Evolutionary conservation across 768 basidiomycete species (phyloP), one percentile per base, ranked within the genome.

Genomic region (Lentinula boryana): DNA sequence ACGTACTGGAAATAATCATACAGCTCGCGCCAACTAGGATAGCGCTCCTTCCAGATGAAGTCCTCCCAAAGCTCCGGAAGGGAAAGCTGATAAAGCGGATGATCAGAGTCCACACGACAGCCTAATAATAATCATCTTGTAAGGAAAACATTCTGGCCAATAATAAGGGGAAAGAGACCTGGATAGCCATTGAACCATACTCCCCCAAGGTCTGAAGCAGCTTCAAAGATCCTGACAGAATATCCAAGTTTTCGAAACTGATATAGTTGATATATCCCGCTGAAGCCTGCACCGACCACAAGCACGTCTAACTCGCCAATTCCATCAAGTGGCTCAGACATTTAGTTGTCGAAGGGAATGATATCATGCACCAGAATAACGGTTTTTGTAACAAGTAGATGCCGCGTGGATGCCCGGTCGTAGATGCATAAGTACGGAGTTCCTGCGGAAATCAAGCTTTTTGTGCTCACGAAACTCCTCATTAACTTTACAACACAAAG

Each of bases 101-200:
- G 51, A 5, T 64, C 63, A 1, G 63, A 60, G 58, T 66, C 65
- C 21, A 59, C 54, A 40, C 58, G 63, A 61, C 63, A 40, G 36
- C 63, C 60, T 43, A 18, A 36, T 23, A 23, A 23, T 27, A 0
- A 10, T 55, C 16, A 27, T 12, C 10, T 6, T 55, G 38, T 38
- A 3, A 38, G 33, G 21, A 36, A 55, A 16, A 7, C 4, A 51
- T 32, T 4, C 27, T 12, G 12, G 33, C 32, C 9, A 5, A n/a
- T 21, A 31, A 16, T 43, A 38, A 16, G 57, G 58, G 55, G 56
- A 58, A 50, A 40, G 43, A 15, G 7, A 38, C 35, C 50, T 61
- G 63, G 40, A 54, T 59, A 64, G 32, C 53, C 36, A 41, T 64
- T 62, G 58, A 62, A 55, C 65, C 65, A 66, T 9, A 51, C 48